These are phyloP conservation scores for Leccinum variicolor DNA, from an alignment of 768 basidiomycete species.

Conservation along the genomic window DNA sequence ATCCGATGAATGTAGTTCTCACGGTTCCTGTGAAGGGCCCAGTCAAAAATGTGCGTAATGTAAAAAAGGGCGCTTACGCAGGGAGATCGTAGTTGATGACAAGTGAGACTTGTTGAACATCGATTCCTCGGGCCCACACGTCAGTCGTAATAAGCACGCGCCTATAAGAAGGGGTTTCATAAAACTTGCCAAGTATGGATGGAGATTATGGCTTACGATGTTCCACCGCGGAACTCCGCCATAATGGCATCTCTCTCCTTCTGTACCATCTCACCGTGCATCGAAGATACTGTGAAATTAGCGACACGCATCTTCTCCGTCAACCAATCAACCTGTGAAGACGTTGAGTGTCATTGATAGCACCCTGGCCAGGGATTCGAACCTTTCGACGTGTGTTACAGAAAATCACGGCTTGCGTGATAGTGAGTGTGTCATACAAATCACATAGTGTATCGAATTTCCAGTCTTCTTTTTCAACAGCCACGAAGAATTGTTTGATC, in stretches of 20 bases:
- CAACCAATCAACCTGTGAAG: slow-evolving; percentile 85
- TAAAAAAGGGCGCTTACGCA: slow-evolving; percentile 52
- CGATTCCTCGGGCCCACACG: slow-evolving; percentile 97
- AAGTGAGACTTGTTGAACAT: slow-evolving; percentile 95
- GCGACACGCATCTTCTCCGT: slow-evolving; percentile 99
- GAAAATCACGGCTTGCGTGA: slow-evolving; percentile 99
- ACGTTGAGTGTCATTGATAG: slow-evolving; percentile 7
- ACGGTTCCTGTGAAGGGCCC: slow-evolving; percentile 59
- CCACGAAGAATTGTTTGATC: slow-evolving; percentile 96
- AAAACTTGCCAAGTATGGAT: slow-evolving; percentile 3
- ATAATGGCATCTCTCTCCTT: slow-evolving; percentile 95
- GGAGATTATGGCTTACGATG: slow-evolving; percentile 56
- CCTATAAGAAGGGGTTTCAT: slow-evolving; percentile 35
- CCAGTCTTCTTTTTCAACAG: slow-evolving; percentile 99
- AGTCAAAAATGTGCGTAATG: slow-evolving; percentile 12
- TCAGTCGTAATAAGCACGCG: slow-evolving; percentile 96
- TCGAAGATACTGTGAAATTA: slow-evolving; percentile 96
- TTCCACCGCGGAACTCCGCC: slow-evolving; percentile 93
- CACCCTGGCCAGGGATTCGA: slow-evolving; percentile 12
- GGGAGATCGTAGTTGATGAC: slow-evolving; percentile 98
- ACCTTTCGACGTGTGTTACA: slow-evolving; percentile 98
- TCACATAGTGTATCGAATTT: slow-evolving; percentile 98
- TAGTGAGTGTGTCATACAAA: slow-evolving; percentile 96
- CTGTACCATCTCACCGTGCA: slow-evolving; percentile 97
- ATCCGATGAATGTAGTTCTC: slow-evolving; percentile 99